Percentiles rank a stretch among this genome's conserved stretches.
Conservation (phyloP, 805 yeast species). For the Candida tammaniensis region DNA sequence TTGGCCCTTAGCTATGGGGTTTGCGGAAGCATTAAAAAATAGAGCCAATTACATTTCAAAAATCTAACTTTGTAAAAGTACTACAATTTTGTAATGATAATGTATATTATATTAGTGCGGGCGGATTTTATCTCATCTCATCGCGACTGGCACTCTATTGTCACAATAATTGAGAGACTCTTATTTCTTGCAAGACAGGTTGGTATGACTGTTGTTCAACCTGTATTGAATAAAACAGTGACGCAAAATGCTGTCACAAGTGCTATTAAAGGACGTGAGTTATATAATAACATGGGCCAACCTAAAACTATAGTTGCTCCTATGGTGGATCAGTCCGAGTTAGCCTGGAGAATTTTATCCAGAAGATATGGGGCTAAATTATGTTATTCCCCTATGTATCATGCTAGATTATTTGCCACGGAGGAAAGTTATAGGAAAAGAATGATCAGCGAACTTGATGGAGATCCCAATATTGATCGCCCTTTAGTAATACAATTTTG, state of each 20-base stretch:
- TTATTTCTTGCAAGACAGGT: too few species aligned
- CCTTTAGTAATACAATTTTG: conserved; percentile 95
- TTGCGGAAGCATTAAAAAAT: conserved; percentile 75
- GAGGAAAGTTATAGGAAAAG: conserved; percentile 75
- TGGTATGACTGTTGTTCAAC: too few species aligned
- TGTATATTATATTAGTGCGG: background rate
- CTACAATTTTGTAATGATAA: conserved; percentile 4
- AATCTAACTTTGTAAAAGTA: conserved; percentile 4
- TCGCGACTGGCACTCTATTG: too few species aligned
- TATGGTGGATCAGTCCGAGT: conserved; percentile 96
- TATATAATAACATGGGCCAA: conserved; percentile 64
- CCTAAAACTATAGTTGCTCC: conserved; percentile 94
- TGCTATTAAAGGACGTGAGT: conserved; percentile 74
- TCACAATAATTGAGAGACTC: too few species aligned
- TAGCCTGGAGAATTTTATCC: conserved; percentile 90
- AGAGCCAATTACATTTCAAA: conserved; percentile 33
- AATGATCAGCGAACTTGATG: conserved; percentile 73
- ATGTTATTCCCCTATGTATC: conserved; percentile 96
- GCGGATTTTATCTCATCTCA: conserved; percentile 2
- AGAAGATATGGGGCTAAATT: conserved; percentile 88
- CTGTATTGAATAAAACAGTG: too few species aligned
- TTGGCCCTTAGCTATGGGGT: conserved; percentile 78
- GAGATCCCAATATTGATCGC: conserved; percentile 64
- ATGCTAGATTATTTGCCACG: conserved; percentile 85
- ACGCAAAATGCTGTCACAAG: too few species aligned